Percentiles rank a stretch among this genome's conserved stretches.
phyloP scores from a whole-genome alignment of 495 filamentous ascomycete genomes.

The Aspergillus mulundensis region DNA sequence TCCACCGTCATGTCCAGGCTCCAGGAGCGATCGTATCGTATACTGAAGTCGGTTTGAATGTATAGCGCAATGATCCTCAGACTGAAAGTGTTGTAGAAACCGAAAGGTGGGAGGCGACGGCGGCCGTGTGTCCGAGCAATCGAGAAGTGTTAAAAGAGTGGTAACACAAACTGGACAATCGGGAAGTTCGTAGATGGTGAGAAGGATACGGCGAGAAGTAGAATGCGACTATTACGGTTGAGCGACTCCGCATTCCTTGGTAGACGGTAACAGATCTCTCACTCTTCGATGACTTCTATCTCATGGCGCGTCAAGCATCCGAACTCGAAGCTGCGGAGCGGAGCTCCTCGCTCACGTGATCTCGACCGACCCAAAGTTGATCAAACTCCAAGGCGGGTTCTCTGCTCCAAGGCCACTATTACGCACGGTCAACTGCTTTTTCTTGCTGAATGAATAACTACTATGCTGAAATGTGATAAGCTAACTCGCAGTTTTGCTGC shows the following conservation, averaged over 20 bases:
- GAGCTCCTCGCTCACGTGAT: slow-evolving; percentile 26
- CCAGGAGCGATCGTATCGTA: slow-evolving; percentile 13
- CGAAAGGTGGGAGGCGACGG: background rate
- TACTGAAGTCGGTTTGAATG: background rate
- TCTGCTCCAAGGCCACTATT: too few relatives aligned
- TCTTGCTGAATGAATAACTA: too few relatives aligned
- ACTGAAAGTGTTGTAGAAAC: background rate
- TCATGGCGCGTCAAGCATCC: slow-evolving; percentile 18
- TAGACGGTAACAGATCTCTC: background rate
- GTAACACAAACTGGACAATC: background rate
- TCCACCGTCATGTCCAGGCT: slow-evolving; percentile 42
- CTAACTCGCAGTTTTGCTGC: too few relatives aligned
- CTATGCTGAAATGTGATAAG: too few relatives aligned
- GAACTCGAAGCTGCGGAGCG: slow-evolving; percentile 27
- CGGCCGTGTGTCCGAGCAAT: background rate
- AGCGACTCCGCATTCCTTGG: background rate
- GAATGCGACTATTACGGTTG: background rate
- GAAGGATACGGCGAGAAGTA: background rate
- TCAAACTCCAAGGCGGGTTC: background rate
- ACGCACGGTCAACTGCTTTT: too few relatives aligned
- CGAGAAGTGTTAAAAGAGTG: background rate
- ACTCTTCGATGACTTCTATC: slow-evolving; percentile 6
- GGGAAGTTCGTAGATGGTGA: background rate
- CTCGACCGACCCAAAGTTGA: background rate
- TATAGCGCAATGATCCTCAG: background rate